Percentiles rank a stretch among this genome's conserved stretches.
Conservation (phyloP, 2,329 filamentous ascomycete species). For the Aspergillus sp. region DNA sequence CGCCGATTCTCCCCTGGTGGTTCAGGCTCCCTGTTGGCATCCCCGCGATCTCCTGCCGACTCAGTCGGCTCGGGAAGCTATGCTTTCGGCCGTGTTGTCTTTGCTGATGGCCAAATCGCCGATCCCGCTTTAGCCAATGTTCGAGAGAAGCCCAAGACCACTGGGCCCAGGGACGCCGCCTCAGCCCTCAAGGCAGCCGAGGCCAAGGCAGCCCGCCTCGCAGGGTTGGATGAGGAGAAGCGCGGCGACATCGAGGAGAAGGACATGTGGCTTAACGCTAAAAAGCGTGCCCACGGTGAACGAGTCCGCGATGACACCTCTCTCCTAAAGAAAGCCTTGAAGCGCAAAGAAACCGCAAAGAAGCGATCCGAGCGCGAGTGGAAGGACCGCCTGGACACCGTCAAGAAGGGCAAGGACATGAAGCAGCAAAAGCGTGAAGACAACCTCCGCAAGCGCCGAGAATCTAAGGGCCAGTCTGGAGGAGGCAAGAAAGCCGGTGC, state of each 20-base stretch:
- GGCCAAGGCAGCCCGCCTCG: constrained; percentile 79
- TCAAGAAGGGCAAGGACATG: constrained; percentile 73
- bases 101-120: constrained; percentile 78
- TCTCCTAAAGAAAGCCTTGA: constrained; percentile 88
- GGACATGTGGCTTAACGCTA: constrained; percentile 88
- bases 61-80: constrained; percentile 59
- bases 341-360: constrained; percentile 87
- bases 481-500: constrained; percentile 43
- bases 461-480: constrained; percentile 65
- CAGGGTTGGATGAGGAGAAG: constrained; percentile 74
- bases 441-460: constrained; percentile 71
- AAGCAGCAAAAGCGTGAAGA: constrained; percentile 81
- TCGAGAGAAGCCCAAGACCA: constrained; percentile 69
- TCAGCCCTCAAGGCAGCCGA: constrained; percentile 83
- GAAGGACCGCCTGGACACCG: constrained; percentile 69
- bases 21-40: constrained; percentile 58
- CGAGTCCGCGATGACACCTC: constrained; percentile 83
- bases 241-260: constrained; percentile 87
- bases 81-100: constrained; percentile 87
- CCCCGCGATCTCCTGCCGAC: constrained; percentile 51
- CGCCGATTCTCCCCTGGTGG: constrained; percentile 57
- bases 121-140: constrained; percentile 66
- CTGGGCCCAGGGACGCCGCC: constrained; percentile 80
- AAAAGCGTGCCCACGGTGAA: constrained; percentile 85
- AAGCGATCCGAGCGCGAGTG: constrained; percentile 90